phyloP scores from a whole-genome alignment of 139 green algal genomes.

The Tetradesmus obliquus region DNA sequence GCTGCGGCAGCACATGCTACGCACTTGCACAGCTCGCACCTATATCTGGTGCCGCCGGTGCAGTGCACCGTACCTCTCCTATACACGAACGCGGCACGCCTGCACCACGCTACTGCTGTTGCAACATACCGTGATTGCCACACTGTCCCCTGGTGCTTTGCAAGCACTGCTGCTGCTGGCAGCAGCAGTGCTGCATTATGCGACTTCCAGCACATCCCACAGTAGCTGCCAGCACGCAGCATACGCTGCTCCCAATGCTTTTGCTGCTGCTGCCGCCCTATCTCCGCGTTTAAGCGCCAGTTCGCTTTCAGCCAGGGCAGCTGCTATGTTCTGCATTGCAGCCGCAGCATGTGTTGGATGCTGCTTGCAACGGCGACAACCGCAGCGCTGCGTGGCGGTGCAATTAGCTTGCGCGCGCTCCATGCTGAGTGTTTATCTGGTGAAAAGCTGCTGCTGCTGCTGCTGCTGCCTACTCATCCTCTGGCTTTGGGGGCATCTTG shows the following conservation, averaged over 20 bases:
- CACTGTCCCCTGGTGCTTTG: no score
- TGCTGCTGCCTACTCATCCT: background rate
- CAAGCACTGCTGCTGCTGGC: background rate
- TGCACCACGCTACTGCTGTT: no score
- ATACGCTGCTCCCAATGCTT: background rate
- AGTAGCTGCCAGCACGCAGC: background rate
- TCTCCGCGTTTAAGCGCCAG: no score
- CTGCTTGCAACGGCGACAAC: background rate
- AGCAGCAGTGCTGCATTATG: background rate
- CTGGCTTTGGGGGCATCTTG: background rate
- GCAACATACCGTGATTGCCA: no score
- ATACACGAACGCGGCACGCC: no score
- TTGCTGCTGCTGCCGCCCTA: background rate
- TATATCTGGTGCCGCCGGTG: no score
- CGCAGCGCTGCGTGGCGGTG: background rate
- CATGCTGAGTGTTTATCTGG: background rate
- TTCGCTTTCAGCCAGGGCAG: no score
- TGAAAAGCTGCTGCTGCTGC: background rate
- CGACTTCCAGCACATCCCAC: background rate
- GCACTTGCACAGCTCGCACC: background rate
- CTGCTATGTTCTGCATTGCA: no score
- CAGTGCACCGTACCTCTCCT: no score
- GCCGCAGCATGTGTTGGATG: background rate
- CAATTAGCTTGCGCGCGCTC: background rate
- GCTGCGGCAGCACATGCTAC: background rate